Percentiles rank a stretch among this genome's conserved stretches.
Conservation (phyloP, 768 basidiomycete genomes). For the Termitomyces sp. region DNA sequence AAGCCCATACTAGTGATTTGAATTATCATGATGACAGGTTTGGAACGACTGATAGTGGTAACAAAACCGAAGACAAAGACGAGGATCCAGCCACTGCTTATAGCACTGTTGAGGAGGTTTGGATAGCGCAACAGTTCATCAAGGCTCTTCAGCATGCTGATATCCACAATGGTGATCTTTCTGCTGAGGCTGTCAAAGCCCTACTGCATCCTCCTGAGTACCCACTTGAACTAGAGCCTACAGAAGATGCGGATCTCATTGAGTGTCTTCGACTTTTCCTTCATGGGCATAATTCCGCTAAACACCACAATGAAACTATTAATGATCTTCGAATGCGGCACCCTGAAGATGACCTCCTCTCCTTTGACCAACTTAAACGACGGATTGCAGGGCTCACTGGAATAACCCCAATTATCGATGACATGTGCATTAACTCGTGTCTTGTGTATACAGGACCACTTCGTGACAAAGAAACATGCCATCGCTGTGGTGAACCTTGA, state of each 20-base stretch:
- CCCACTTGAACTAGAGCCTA: slow-evolving; percentile 1
- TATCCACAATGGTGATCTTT: slow-evolving; percentile 12
- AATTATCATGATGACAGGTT: neutral
- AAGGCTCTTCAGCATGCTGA: neutral
- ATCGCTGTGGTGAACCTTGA: slow-evolving; percentile 11
- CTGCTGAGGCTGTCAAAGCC: neutral
- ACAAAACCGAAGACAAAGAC: neutral
- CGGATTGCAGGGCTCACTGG: slow-evolving; percentile 11
- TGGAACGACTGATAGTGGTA: neutral
- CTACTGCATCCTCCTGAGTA: slow-evolving; percentile 7
- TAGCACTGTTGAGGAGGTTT: slow-evolving; percentile 6
- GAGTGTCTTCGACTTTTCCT: slow-evolving; percentile 11
- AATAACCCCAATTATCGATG: slow-evolving; percentile 1
- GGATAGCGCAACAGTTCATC: slow-evolving; percentile 4
- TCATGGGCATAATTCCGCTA: slow-evolving; percentile 3
- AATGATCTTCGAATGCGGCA: neutral
- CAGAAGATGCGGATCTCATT: slow-evolving; percentile 3
- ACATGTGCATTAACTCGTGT: slow-evolving; percentile 10
- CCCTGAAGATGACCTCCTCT: slow-evolving; percentile 5
- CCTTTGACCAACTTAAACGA: slow-evolving; percentile 15
- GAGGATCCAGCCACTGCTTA: neutral
- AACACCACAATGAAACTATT: slow-evolving; percentile 5
- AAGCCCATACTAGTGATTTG: neutral
- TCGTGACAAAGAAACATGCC: neutral
- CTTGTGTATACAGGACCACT: slow-evolving; percentile 11